Conservation (phyloP, 2,329 filamentous ascomycete genomes). For the Hymenoscyphus albidus region DNA sequence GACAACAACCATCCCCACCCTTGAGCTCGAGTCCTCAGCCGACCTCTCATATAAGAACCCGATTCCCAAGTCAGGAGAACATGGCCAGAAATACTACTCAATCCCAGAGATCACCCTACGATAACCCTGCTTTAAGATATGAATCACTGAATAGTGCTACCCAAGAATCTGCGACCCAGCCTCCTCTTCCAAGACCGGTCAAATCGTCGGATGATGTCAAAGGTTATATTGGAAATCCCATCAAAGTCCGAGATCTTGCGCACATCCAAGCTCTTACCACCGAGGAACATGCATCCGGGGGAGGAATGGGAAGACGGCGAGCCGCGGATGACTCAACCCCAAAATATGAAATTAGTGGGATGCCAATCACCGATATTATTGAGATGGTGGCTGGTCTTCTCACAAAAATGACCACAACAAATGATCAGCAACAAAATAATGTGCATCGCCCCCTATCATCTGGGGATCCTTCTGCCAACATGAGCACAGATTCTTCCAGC, state of each 20-base stretch:
- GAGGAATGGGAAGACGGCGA: conserved; percentile 47
- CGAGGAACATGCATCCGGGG: conserved; percentile 65
- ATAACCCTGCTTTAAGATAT: conserved; percentile 14
- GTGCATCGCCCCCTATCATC: conserved; percentile 70
- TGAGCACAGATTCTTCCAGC: conserved; percentile 62
- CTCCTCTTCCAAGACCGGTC: conserved; percentile 27
- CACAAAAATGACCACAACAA: conserved; percentile 96
- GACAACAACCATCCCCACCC: conserved; percentile 30
- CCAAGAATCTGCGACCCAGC: conserved; percentile 15
- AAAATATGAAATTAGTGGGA: conserved; percentile 91
- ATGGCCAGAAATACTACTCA: conserved; percentile 20
- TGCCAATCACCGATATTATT: conserved; percentile 96
- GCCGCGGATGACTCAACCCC: conserved; percentile 46
- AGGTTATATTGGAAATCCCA: conserved; percentile 42
- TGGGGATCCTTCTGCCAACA: conserved; percentile 48
- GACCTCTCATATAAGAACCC: conserved; percentile 22
- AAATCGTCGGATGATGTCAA: conserved; percentile 38
- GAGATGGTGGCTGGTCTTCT: conserved; percentile 97
- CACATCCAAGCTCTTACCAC: conserved; percentile 87
- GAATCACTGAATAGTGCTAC: conserved; percentile 9
- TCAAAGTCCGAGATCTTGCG: conserved; percentile 82
- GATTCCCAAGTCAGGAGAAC: conserved; percentile 32
- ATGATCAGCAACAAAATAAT: conserved; percentile 90
- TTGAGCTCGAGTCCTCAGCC: conserved; percentile 29
- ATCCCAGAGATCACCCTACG: conserved; percentile 13